Evolutionary conservation across 345 rosid genomes (phyloP), one percentile per base, ranked within the genome.

Genomic region (Stellera chamaejasme): DNA sequence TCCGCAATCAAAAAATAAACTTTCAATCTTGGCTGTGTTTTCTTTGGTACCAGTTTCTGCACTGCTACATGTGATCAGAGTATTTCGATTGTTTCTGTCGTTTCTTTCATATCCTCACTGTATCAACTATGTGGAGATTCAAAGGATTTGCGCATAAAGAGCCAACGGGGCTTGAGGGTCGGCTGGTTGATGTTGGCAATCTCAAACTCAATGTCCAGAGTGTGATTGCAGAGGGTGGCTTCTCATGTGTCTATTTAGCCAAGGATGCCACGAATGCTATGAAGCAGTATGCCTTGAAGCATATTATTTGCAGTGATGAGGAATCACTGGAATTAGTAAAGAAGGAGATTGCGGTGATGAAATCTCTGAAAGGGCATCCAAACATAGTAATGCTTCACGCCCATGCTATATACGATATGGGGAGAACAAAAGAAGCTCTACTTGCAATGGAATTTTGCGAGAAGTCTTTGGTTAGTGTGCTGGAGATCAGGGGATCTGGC

Each of bases 401-500:
- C 2, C 88, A 90, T 69, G 71, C 87, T 15, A 69, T 90, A 60
- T 60, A 87, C 43, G 97, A 94, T 73, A 69, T 78, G 84, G 97
- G 97, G 39, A 89, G 99, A 77, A 86, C 82, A 25, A 94, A 85
- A 61, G 97, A 94, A 77, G 99, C 88, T 4, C 79, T 89, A 48
- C 81, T 94, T 66, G 83, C 83, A 56, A 85, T 94, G 99, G 99
- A 94, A 11, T 90, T 70, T 56, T 89, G 99, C 10, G 97, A 89
- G 11, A 87, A 85, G 57, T 94, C 97, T 44, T 77, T 94, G 45
- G 97, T 87, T 45, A 83, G 48, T 65, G 88, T 83, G 52, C 68
- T 94, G 65, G 97, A 94, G 74, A 72, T 57, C 65, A 80, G 97
- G 73, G 97, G 99, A 19, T 70, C 82, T 58, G 95, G 79, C 51